Evolutionary conservation across 2,329 filamentous ascomycete genomes (phyloP), one percentile per base, ranked within the genome.

Genomic region (Pseudogymnoascus verrucosus): DNA sequence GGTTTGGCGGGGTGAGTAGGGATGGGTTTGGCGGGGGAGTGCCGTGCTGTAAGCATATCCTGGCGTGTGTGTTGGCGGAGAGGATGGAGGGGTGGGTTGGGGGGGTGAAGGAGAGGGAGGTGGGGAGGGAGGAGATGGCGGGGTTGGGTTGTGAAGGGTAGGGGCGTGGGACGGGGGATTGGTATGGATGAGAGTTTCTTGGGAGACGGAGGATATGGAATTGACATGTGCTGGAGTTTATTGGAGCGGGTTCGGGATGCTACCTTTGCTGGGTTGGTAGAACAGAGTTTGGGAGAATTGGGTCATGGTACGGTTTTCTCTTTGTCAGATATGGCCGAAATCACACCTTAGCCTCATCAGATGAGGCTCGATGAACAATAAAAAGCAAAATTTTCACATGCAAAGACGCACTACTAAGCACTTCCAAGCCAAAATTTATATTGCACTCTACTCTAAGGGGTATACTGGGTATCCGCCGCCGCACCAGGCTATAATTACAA

Each of bases 91-190:
- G n/a, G n/a, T n/a, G n/a, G n/a, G n/a, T n/a, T n/a, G n/a, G n/a
- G n/a, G n/a, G n/a, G n/a, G n/a, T n/a, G n/a, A n/a, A n/a, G n/a
- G n/a, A n/a, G n/a, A n/a, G n/a, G n/a, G n/a, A 72, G 42, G 80
- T 89, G 14, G 78, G 79, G 23, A 79, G 78, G 65, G 86, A 88
- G 67, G 90, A 93, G 74, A 80, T 90, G 74, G 91, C 87, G 12
- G 92, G 89, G 12, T 84, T 91, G 77, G 83, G 61, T 12, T 63
- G 60, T 65, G 67, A 66, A 12, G 51, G 62, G 26, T 68, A 64
- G 23, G 47, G 26, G 23, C 47, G 26, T 54, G 47, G 47, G 26
- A 16, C n/a, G 26, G 2, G 26, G 47, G 26, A 12, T 57, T 54
- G 47, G 47, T 57, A 57, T 57, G 26, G 47, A 12, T 34, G 8